Percentiles rank a stretch among this genome's conserved stretches.
These are phyloP conservation scores for Aspergillus sp. DNA, from an alignment of 2,329 filamentous ascomycete genomes.

Conservation along the genomic window DNA sequence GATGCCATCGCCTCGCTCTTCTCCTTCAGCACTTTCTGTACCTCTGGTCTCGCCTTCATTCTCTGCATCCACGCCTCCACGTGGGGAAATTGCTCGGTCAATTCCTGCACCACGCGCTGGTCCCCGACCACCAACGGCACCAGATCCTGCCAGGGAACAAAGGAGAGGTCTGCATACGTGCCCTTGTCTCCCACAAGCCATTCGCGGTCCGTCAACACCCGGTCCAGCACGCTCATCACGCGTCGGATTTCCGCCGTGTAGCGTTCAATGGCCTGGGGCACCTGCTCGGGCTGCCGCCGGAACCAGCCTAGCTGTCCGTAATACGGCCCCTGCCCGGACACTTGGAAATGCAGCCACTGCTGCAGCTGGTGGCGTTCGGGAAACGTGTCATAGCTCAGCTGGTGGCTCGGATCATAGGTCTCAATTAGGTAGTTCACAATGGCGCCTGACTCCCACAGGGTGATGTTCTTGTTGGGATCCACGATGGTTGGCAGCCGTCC, in stretches of 20 bases:
- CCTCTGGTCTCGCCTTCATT: not conserved
- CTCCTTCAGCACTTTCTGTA: not conserved
- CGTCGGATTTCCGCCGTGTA: slow-evolving; percentile 46
- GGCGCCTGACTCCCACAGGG: slow-evolving; percentile 40
- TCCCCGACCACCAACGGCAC: not conserved
- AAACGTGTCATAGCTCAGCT: too few species aligned
- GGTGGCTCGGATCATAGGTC: too few species aligned
- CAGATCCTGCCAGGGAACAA: too few species aligned
- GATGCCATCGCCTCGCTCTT: not conserved
- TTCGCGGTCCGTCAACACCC: too few species aligned
- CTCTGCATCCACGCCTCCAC: not conserved
- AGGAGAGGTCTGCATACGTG: too few species aligned
- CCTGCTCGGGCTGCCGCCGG: slow-evolving; percentile 43
- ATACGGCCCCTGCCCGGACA: slow-evolving; percentile 52
- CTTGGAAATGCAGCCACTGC: too few species aligned
- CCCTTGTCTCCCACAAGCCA: not conserved
- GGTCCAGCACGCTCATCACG: too few species aligned
- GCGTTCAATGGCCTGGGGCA: slow-evolving; percentile 47
- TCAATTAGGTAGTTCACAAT: slow-evolving; percentile 36
- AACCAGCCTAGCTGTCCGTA: slow-evolving; percentile 54
- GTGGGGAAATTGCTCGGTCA: not conserved
- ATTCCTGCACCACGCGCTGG: not conserved
- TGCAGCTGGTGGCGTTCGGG: too few species aligned
- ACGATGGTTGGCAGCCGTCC: slow-evolving; percentile 34
- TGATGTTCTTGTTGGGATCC: slow-evolving; percentile 37